Conservation (phyloP, 148 eudicot species). For the Hydrangea macrophylla region DNA sequence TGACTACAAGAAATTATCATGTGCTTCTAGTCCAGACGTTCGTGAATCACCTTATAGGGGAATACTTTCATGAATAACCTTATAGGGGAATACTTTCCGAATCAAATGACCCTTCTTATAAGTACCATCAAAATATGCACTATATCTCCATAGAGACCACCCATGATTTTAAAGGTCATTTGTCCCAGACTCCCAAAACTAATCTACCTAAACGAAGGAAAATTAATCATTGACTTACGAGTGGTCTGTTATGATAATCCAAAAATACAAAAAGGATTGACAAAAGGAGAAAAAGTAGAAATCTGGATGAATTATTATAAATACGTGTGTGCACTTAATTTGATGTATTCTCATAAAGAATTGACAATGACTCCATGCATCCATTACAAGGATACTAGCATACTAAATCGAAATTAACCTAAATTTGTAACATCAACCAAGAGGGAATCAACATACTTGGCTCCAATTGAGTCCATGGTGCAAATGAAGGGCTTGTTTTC, state of each 20-base stretch:
- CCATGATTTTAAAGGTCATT: neutral
- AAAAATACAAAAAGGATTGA: too few relatives aligned
- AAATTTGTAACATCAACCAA: neutral
- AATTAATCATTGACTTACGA: neutral
- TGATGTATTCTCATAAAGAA: too few relatives aligned
- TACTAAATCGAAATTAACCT: neutral
- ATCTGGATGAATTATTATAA: neutral
- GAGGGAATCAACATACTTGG: slow-evolving; percentile 62
- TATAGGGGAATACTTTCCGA: neutral
- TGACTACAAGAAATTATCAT: too few relatives aligned
- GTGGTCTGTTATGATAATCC: too few relatives aligned
- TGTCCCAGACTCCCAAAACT: neutral
- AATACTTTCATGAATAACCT: neutral
- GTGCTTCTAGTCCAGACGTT: too few relatives aligned
- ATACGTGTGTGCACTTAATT: too few relatives aligned
- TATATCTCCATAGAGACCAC: neutral
- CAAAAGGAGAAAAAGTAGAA: neutral
- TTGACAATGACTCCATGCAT: too few relatives aligned
- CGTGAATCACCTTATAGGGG: too few relatives aligned
- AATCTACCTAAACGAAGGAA: neutral
- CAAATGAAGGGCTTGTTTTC: slow-evolving; percentile 94
- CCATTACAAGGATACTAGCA: neutral
- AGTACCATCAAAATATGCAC: neutral
- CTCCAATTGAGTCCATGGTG: slow-evolving; percentile 99
- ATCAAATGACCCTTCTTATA: neutral